Evolutionary conservation across 164 flowering plant genomes (phyloP).

Genomic region (Vitis rupestris): DNA sequence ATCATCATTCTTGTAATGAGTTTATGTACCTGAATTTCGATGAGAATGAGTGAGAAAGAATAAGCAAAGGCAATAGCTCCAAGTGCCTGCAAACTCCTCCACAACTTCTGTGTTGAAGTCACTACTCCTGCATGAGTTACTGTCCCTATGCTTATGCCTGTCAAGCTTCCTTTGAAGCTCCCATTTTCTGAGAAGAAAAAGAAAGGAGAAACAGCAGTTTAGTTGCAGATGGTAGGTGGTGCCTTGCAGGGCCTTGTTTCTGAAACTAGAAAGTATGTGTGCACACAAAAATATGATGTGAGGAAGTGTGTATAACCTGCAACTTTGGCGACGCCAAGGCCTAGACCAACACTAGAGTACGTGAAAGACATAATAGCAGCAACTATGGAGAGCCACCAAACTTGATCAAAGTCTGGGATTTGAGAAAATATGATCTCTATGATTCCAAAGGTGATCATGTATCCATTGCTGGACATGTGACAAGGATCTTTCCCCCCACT

Average conservation of each 20-base stretch:
- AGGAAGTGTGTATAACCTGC: conserved; percentile 31
- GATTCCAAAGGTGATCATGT: conserved; percentile 75
- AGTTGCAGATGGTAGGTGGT: not conserved
- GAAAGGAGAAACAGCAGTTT: not conserved
- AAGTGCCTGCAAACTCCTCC: conserved; percentile 59
- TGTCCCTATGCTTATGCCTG: conserved; percentile 47
- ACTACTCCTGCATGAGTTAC: conserved; percentile 26
- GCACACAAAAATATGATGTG: too few relatives aligned
- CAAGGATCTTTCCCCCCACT: conserved; percentile 58
- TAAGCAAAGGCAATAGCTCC: conserved; percentile 70
- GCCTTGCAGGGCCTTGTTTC: too few relatives aligned
- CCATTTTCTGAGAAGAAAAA: conserved; percentile 35
- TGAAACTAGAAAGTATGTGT: too few relatives aligned
- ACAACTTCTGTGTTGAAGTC: conserved; percentile 34
- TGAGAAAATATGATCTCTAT: conserved; percentile 68
- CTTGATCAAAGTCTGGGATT: conserved; percentile 76
- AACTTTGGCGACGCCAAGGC: conserved; percentile 62
- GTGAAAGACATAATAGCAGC: conserved; percentile 87
- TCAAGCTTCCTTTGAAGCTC: conserved; percentile 41
- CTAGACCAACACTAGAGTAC: conserved; percentile 65
- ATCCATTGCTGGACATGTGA: conserved; percentile 70
- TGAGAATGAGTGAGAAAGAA: conserved; percentile 54
- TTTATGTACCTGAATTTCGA: conserved; percentile 54
- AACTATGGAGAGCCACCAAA: conserved; percentile 85
- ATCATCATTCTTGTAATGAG: not conserved